These are phyloP conservation scores for Phaseolus lunatus DNA, from an alignment of 306 rosid genomes.

Conservation along the genomic window DNA sequence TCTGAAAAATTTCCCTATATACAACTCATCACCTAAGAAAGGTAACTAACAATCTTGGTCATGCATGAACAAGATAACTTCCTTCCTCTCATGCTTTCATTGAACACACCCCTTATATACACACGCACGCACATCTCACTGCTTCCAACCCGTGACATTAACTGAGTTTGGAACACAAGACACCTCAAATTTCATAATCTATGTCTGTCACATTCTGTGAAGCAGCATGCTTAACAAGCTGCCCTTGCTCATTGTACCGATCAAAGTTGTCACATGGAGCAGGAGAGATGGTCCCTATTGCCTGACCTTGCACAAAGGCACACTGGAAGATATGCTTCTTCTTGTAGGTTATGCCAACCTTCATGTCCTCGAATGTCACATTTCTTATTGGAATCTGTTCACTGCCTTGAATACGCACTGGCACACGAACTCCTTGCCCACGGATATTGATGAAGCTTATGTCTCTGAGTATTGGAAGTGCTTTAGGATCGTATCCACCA, in stretches of 20 bases:
- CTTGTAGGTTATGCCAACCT: conserved; percentile 76
- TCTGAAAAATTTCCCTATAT: conserved; percentile 33
- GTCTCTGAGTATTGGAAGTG: conserved; percentile 72
- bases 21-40: conserved; percentile 49
- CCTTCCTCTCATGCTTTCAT: not conserved
- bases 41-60: conserved; percentile 17
- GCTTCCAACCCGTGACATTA: conserved; percentile 34
- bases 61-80: not conserved
- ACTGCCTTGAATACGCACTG: conserved; percentile 83
- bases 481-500: conserved; percentile 66
- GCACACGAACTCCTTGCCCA: conserved; percentile 83
- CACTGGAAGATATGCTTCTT: conserved; percentile 92
- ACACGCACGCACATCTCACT: not conserved
- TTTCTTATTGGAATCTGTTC: conserved; percentile 74
- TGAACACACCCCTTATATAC: not conserved
- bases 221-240: conserved; percentile 65
- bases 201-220: conserved; percentile 69
- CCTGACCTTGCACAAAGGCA: conserved; percentile 81
- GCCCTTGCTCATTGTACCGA: conserved; percentile 69
- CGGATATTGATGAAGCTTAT: conserved; percentile 72
- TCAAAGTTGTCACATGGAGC: conserved; percentile 84
- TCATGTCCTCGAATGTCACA: conserved; percentile 76
- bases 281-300: conserved; percentile 79
- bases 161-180: conserved; percentile 19
- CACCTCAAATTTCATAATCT: conserved; percentile 79